These are phyloP conservation scores for Leersia perrieri DNA, from an alignment of 176 grass and related monocot genomes.

Conservation along the genomic window DNA sequence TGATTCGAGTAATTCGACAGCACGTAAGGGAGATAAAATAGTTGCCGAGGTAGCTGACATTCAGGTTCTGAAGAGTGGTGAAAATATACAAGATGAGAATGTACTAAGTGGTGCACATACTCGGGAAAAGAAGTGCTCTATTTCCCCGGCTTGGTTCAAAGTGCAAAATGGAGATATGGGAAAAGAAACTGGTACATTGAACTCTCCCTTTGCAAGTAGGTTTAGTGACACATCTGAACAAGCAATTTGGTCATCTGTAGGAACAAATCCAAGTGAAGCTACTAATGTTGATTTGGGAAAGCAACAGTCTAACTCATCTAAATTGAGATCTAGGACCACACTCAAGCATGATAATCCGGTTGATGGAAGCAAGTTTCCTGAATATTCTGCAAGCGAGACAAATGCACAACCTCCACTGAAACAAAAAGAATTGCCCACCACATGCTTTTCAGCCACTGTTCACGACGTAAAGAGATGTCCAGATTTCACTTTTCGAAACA, in stretches of 20 bases:
- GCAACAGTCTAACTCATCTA: conserved; percentile 25
- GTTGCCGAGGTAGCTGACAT: conserved; percentile 4
- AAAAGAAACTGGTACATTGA: neutral
- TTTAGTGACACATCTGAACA: conserved; percentile 26
- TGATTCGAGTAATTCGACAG: conserved; percentile 19
- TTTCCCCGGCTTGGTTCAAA: conserved; percentile 22
- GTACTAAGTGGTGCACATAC: conserved; percentile 16
- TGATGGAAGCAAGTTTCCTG: conserved; percentile 3
- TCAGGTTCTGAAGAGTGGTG: conserved; percentile 10
- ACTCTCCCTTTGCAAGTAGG: conserved; percentile 4
- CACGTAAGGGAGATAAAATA: neutral
- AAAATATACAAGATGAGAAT: conserved; percentile 10
- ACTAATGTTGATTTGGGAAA: conserved; percentile 13
- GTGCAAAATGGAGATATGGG: conserved; percentile 18
- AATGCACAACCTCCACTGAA: conserved; percentile 14
- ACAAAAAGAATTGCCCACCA: neutral
- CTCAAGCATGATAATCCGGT: conserved; percentile 30
- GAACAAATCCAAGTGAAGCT: conserved; percentile 14
- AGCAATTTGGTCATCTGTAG: conserved; percentile 5
- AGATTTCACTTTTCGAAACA: conserved; percentile 27
- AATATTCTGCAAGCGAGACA: conserved; percentile 31
- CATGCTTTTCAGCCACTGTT: neutral
- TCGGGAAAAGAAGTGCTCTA: conserved; percentile 43
- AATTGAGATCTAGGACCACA: conserved; percentile 30
- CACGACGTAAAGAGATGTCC: conserved; percentile 11